Base-by-base conservation (phyloP, 2,329 filamentous ascomycete genomes). In the Rhexocercosporidium sp. region DNA sequence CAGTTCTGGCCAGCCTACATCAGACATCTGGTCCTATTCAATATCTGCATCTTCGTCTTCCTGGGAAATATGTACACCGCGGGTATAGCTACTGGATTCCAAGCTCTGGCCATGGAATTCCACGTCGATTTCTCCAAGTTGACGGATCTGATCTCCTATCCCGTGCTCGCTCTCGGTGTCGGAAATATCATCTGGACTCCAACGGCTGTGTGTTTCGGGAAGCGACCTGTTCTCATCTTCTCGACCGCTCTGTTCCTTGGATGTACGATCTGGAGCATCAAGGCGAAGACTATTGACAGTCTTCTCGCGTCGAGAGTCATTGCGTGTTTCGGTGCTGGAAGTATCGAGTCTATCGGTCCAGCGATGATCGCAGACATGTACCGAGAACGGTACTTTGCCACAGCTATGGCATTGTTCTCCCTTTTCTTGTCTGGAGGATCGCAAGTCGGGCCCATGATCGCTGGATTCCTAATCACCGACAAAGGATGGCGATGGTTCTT, bases 401-500 rank as follows among this genome's bases (percentile, higher is more conserved):
- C 57, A 1, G 59, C 78, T 1, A 79, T 79, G 78, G 77, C 78
- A 1, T 62, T 75, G 3, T 79, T 78, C 44, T 72, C 77, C 2
- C 70, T 77, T 3, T 77, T 72, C 39, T 71, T 79, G 16, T 76
- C 77, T 7, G 76, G 74, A 27, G 78, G 77, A 0, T 77, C 77
- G 1, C 77, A 78, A 64, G 69, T 79, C 29, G 77, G 77, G 1
- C 78, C 78, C 3, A 68, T 79, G 18, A 78, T 79, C 47, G 76
- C 76, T 1, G 78, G 78, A 2, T 79, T 74, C 51, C 70, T 80
- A 2, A 77, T 79, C 14, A 53, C 73, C 27, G 71, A 74, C 12
- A 71, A 70, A 34, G 78, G 78, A n/a, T 79, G 78, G 78, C 70
- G 78, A 14, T 80, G 77, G 77, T 78, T 77, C 63, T 79, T 79